Evolutionary conservation across 345 rosid species (phyloP), one percentile per base, ranked within the genome.

Genomic region (Stellera chamaejasme): DNA sequence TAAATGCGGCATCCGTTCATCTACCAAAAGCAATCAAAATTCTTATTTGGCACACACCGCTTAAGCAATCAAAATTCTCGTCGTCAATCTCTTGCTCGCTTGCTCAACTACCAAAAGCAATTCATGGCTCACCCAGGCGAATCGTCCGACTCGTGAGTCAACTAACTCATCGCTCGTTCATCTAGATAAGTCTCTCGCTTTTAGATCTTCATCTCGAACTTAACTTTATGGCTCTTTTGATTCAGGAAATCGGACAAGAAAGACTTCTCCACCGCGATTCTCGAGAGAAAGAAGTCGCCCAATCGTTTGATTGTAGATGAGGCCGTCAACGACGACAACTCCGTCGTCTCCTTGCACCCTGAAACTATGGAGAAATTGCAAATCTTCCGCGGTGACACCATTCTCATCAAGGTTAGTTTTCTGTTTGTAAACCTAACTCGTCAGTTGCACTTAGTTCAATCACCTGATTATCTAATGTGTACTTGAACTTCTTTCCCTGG

Each of bases 361-460:
- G 85, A 73, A 2, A 82, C 90, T 2, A 85, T 85, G 89, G 94
- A 85, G 77, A 85, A 80, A 69, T 68, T 85, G 51, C 94, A 85
- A 52, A 77, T 85, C 36, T 85, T 85, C 58, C 79, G 89, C 26
- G 90, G 94, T 8, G 87, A 85, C 58, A 85, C 94, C 39, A 75
- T 85, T 48, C 66, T 85, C 26, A 70, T 85, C 26, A 85, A 85
- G 82, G 93, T 85, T 49, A 1, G 25, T 16, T 10, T 19, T 4
- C 13, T 32, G 39, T 43, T 46, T 41, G 11, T 47, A 52, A 11
- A 27, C 23, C 1, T 19, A 19, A 19, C 23, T 19, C 23, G 0
- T 19, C 23, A 19, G 23, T 19, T 19, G 23, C 23, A 1, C 23
- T 19, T 19, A 19, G 23, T 19, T 19, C 23, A 19, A 19, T 19